These are phyloP conservation scores for Colletotrichum sublineola DNA, from an alignment of 2,329 filamentous ascomycete genomes.

Conservation along the genomic window DNA sequence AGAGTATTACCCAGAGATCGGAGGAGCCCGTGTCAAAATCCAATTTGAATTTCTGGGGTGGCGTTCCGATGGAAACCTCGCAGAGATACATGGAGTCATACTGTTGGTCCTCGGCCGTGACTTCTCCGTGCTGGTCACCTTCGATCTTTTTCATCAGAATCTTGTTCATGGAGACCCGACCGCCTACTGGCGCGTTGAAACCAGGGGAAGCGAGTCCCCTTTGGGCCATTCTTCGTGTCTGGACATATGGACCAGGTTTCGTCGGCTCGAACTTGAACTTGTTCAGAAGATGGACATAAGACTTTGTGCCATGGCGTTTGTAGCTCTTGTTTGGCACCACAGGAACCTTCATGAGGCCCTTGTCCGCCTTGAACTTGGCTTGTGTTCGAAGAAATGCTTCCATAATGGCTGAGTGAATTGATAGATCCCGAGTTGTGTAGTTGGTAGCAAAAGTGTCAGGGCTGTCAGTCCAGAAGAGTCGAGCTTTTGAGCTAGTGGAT, in stretches of 20 bases:
- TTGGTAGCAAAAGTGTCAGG: neutral
- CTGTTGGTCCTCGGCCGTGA: slow-evolving; percentile 58
- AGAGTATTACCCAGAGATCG: slow-evolving; percentile 78
- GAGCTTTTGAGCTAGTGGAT: neutral
- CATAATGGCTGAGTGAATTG: slow-evolving; percentile 7
- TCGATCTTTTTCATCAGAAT: slow-evolving; percentile 29
- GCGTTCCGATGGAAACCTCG: slow-evolving; percentile 57
- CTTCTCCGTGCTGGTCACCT: slow-evolving; percentile 30
- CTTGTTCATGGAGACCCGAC: slow-evolving; percentile 35
- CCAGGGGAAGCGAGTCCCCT: slow-evolving; percentile 39
- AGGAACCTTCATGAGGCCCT: slow-evolving; percentile 29
- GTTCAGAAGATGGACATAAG: slow-evolving; percentile 37
- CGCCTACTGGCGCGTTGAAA: slow-evolving; percentile 29
- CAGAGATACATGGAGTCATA: slow-evolving; percentile 62
- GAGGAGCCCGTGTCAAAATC: slow-evolving; percentile 83
- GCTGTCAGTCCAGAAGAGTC: neutral
- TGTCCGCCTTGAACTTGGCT: slow-evolving; percentile 37
- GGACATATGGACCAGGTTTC: slow-evolving; percentile 35
- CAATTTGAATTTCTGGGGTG: slow-evolving; percentile 72
- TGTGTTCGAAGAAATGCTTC: slow-evolving; percentile 29
- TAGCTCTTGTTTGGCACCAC: slow-evolving; percentile 29
- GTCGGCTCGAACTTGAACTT: slow-evolving; percentile 41
- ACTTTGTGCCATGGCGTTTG: slow-evolving; percentile 36
- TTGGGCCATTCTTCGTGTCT: slow-evolving; percentile 36
- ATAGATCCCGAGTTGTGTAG: neutral